These are phyloP conservation scores for Pleurotus platypus DNA, from an alignment of 768 basidiomycete species.

Conservation along the genomic window DNA sequence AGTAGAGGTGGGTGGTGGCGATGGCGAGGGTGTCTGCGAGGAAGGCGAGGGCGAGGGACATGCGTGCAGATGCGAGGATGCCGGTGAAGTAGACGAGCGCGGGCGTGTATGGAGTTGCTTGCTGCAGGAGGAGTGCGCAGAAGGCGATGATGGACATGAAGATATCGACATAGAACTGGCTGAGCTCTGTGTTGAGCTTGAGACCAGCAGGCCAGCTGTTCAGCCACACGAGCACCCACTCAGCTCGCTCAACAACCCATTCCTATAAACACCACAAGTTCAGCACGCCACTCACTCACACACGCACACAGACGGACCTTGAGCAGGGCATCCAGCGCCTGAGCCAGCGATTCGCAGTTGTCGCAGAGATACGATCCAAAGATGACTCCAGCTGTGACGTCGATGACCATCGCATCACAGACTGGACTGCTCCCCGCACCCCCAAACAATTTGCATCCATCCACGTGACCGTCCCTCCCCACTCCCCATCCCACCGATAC, in stretches of 20 bases:
- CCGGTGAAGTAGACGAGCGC: constrained; percentile 31
- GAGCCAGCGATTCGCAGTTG: constrained; percentile 49
- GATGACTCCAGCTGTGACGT: constrained; percentile 79
- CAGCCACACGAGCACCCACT: constrained; percentile 69
- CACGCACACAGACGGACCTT: constrained; percentile 29
- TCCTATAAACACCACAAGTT: constrained; percentile 19
- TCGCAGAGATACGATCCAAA: constrained; percentile 69
- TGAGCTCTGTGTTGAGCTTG: constrained; percentile 95
- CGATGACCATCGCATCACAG: constrained; percentile 56
- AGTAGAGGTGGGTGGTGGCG: constrained; percentile 67
- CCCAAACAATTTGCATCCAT: no score
- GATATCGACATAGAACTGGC: constrained; percentile 72
- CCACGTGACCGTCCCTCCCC: no score
- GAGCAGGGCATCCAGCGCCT: constrained; percentile 27
- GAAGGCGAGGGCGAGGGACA: constrained; percentile 67
- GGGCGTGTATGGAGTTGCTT: constrained; percentile 24
- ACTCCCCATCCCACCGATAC: no score
- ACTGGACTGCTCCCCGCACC: no score
- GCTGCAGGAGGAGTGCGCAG: constrained; percentile 38
- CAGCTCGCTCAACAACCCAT: constrained; percentile 44
- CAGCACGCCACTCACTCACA: not conserved
- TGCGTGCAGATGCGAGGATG: constrained; percentile 37
- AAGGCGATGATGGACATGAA: constrained; percentile 61
- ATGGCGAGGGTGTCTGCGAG: constrained; percentile 63
- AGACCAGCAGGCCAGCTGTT: constrained; percentile 95